Evolutionary conservation across 2,329 filamentous ascomycete genomes (phyloP).

Genomic region (Alternaria sp.): DNA sequence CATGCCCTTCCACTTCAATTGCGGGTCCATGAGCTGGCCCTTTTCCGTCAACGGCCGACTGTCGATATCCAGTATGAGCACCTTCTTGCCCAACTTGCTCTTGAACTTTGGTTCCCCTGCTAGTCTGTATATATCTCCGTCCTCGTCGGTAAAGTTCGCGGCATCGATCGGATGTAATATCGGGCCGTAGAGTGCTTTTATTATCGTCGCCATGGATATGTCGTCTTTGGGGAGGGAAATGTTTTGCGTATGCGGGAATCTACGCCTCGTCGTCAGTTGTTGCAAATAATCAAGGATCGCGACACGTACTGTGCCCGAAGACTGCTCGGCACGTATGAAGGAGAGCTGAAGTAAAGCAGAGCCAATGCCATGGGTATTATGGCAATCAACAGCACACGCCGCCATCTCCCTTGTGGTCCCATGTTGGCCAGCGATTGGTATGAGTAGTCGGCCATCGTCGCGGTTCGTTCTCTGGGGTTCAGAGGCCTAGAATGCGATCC

Average conservation of each 20-base stretch:
- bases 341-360: conserved; percentile 40
- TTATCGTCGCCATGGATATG: conserved; percentile 44
- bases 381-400: conserved; percentile 41
- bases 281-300: neutral
- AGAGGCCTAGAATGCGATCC: neutral
- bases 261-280: conserved; percentile 6
- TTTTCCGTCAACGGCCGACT: conserved; percentile 43
- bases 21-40: conserved; percentile 45
- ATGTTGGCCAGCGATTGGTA: conserved; percentile 41
- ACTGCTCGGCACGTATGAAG: conserved; percentile 28
- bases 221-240: conserved; percentile 36
- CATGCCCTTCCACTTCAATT: conserved; percentile 48
- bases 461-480: neutral
- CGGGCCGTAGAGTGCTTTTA: conserved; percentile 46
- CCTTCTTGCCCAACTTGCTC: conserved; percentile 45
- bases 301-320: conserved; percentile 32
- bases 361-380: conserved; percentile 38
- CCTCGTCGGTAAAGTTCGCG: conserved; percentile 47
- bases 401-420: conserved; percentile 45
- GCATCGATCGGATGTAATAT: conserved; percentile 45
- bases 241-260: conserved; percentile 35
- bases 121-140: conserved; percentile 43
- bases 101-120: conserved; percentile 41
- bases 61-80: conserved; percentile 48
- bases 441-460: conserved; percentile 33